These are phyloP conservation scores for Colletotrichum sp. DNA, from an alignment of 2,329 filamentous ascomycete genomes.

Conservation along the genomic window DNA sequence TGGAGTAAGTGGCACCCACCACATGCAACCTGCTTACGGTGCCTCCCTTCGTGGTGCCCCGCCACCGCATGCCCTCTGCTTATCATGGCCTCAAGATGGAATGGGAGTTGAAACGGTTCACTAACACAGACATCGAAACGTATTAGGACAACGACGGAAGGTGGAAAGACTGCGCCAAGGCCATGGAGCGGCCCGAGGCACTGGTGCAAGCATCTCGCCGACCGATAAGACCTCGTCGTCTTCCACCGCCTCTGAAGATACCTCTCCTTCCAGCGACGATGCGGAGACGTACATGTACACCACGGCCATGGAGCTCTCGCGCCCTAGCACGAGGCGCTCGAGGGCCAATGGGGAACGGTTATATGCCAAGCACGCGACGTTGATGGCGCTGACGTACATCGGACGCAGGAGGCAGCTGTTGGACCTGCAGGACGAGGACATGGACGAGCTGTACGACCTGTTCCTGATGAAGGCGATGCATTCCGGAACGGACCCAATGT, in stretches of 20 bases:
- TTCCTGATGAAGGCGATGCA: background rate
- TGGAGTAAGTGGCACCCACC: constrained; percentile 12
- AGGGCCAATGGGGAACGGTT: background rate
- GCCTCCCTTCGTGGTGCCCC: background rate
- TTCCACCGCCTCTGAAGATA: background rate
- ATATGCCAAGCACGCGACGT: background rate
- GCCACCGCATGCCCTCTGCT: background rate
- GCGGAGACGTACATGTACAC: background rate
- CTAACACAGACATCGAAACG: background rate
- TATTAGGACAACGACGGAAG: constrained; percentile 6
- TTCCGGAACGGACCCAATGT: background rate
- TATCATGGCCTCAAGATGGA: background rate
- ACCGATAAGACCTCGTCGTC: background rate
- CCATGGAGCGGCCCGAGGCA: background rate
- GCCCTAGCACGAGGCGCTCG: background rate
- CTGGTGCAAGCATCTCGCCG: background rate
- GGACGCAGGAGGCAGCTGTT: background rate
- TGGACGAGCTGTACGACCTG: background rate
- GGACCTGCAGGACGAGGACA: background rate
- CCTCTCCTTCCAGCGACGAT: background rate
- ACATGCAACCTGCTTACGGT: constrained; percentile 9
- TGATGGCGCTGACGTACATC: background rate
- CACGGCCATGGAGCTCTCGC: background rate
- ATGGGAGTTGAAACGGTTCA: background rate
- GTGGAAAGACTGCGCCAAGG: background rate